Base-by-base conservation (phyloP, 2,329 filamentous ascomycete genomes). In the Blumeria graminis region DNA sequence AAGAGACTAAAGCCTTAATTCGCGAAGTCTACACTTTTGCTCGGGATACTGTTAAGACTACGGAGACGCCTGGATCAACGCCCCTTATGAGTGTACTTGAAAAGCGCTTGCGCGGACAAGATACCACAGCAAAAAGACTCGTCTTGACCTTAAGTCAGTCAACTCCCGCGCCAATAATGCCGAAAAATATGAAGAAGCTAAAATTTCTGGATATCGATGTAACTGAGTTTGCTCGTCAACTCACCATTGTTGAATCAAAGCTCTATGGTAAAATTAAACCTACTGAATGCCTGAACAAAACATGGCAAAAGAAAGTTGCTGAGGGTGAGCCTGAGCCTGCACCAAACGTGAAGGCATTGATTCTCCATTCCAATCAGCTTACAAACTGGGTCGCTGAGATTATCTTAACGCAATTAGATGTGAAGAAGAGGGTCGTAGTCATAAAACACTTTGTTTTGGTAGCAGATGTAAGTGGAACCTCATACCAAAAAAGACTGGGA, bases 321-420 rank as follows among this genome's bases (percentile, higher is more conserved):
- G 84, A 89, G 36, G 82, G 83, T 58, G 84, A 89, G 60, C 77
- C 83, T 6, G 88, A 94, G 64, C 86, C 89, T 36, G 89, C 92
- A 9, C 80, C 87, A 0, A 96, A 98, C 63, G 87, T 98, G 62
- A 95, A 96, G 70, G 86, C 88, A 9, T 76, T 98, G 60, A 98
- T 98, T 70, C 74, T 96, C 55, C 92, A 98, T 70, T 96, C 92
- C 0, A 98, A 98, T 65, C 90, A 96, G 69, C 81, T 98, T 74
- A 98, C 92, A 6, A 98, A 96, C 67, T 98, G 92, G 92, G 92
- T 96, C 55, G 92, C 92, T 34, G 90, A 96, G 69, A 96, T 98
- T 92, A 96, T 98, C 62, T 71, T 98, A 60, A 89, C 84, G 0
- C 92, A 98, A 69, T 78, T 82, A 63, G 92, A 98, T 67, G 86